A percentile compares a stretch with the other conserved stretches of the same genome.
Evolutionary conservation across 2,329 filamentous ascomycete species (phyloP).

Genomic region (Aureobasidium sp.): DNA sequence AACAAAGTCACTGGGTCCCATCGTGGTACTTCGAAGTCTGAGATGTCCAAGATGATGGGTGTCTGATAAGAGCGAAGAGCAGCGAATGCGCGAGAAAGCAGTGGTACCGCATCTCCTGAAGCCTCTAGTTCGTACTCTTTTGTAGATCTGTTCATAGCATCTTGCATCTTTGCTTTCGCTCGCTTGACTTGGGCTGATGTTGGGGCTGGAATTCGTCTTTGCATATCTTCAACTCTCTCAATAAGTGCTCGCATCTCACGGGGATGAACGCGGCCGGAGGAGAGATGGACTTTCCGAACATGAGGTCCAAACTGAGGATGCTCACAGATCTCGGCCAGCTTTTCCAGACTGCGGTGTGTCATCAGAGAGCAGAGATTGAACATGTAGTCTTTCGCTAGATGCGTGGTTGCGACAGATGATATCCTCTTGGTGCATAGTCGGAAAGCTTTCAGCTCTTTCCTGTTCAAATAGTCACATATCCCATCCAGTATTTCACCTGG

Average conservation of each 20-base stretch:
- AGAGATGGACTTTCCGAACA: background rate
- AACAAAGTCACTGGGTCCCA: background rate
- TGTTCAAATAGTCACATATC: background rate
- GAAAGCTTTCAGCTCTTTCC: background rate
- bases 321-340: background rate
- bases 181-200: background rate
- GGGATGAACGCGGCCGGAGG: background rate
- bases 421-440: background rate
- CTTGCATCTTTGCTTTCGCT: background rate
- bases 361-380: constrained; percentile 3
- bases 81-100: background rate
- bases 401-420: background rate
- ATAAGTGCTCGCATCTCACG: background rate
- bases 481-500: background rate
- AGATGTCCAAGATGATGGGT: background rate
- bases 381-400: constrained; percentile 2
- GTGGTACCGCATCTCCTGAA: background rate
- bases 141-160: background rate
- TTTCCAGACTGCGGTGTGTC: background rate
- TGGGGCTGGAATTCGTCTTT: background rate
- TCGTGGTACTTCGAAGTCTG: background rate
- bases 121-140: background rate
- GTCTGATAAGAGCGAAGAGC: background rate
- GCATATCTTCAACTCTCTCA: constrained; percentile 2
- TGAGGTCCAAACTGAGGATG: background rate